phyloP scores from a whole-genome alignment of 225 moss, liverwort and hornwort species.

The Thuidium tamariscinum region DNA sequence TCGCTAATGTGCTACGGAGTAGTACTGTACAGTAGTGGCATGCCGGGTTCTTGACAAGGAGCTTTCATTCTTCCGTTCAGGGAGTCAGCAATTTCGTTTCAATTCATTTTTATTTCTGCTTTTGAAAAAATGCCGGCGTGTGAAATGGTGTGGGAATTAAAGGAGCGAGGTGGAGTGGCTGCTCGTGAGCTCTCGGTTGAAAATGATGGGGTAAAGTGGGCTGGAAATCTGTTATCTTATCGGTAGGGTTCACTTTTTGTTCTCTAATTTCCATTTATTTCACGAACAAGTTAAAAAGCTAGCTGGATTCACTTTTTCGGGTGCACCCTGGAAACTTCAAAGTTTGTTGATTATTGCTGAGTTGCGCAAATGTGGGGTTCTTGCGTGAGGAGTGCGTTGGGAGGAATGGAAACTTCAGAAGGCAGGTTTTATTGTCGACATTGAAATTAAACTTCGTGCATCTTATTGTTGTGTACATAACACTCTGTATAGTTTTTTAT shows the following conservation, averaged over 20 bases:
- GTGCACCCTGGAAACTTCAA: neutral
- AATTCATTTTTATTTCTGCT: rapidly evolving
- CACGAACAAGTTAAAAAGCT: neutral
- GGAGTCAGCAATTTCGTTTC: neutral
- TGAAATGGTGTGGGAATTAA: neutral
- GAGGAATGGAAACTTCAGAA: neutral
- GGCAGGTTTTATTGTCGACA: too few relatives aligned
- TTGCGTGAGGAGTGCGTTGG: neutral
- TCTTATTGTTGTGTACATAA: neutral
- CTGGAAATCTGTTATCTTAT: neutral
- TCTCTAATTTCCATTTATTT: neutral
- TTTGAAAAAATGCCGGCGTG: neutral
- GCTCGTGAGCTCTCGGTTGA: neutral
- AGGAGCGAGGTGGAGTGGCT: neutral
- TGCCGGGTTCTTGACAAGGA: neutral
- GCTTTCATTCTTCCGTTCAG: neutral
- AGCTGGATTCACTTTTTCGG: neutral
- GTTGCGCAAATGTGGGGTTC: neutral
- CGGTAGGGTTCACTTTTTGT: neutral
- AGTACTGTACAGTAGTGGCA: too few relatives aligned
- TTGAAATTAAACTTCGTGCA: too few relatives aligned
- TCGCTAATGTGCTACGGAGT: neutral
- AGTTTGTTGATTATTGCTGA: neutral
- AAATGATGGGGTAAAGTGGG: neutral
- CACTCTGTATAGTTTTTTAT: too few relatives aligned